Conservation (phyloP, 1,139 yeast species). For the Citeromyces hawaiiensis region DNA sequence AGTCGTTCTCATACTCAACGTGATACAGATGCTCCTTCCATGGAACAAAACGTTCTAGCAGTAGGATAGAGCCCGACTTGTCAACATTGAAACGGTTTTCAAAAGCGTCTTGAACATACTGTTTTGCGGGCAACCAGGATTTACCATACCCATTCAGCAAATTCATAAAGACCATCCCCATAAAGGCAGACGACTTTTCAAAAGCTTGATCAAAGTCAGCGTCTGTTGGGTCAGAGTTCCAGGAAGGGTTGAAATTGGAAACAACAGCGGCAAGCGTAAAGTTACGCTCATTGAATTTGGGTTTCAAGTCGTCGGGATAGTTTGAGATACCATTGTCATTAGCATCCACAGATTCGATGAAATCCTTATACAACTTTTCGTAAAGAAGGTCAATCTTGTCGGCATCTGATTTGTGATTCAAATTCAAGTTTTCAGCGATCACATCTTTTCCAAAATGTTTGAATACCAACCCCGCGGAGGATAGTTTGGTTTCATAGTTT, state of each 20-base stretch:
- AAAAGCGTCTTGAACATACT: constrained; percentile 61
- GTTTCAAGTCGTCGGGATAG: constrained; percentile 37
- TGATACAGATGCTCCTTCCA: constrained; percentile 89
- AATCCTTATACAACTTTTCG: constrained; percentile 67
- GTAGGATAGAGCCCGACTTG: constrained; percentile 56
- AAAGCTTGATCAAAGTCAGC: constrained; percentile 57
- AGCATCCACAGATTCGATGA: constrained; percentile 88
- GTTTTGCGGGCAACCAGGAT: constrained; percentile 87
- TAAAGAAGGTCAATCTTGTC: constrained; percentile 46
- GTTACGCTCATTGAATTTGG: constrained; percentile 37
- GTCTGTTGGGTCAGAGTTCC: constrained; percentile 61
- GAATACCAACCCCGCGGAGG: constrained; percentile 89
- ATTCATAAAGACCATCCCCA: constrained; percentile 70
- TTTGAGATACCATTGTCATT: constrained; percentile 88
- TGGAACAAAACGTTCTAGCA: constrained; percentile 66
- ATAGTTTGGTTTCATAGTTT: constrained; percentile 58
- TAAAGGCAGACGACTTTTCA: constrained; percentile 57
- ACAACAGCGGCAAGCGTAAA: constrained; percentile 75
- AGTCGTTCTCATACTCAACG: constrained; percentile 49
- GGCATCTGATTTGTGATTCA: constrained; percentile 21
- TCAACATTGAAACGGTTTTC: constrained; percentile 38
- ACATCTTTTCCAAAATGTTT: constrained; percentile 87
- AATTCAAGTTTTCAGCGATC: constrained; percentile 22
- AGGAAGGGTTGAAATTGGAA: constrained; percentile 69
- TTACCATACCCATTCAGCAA: constrained; percentile 63